Percentiles rank a stretch among this genome's conserved stretches.
Evolutionary conservation across 2,329 filamentous ascomycete genomes (phyloP).

Genomic region (Microascus cirrosus): DNA sequence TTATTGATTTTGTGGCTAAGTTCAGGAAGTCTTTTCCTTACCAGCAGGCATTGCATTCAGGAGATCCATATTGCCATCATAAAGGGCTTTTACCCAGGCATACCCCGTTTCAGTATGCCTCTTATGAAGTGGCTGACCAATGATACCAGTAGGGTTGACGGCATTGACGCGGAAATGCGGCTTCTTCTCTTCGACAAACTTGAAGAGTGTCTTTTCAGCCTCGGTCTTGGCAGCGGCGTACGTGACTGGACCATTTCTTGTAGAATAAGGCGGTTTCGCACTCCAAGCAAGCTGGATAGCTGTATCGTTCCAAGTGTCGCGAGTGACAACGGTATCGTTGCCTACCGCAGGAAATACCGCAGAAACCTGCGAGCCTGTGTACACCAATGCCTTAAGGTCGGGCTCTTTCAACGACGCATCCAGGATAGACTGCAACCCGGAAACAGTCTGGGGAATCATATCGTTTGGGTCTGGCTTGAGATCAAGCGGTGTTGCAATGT

Average conservation of each 20-base stretch:
- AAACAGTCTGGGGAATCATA: slow-evolving; percentile 26
- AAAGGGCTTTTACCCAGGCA: background rate
- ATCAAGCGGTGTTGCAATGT: slow-evolving; percentile 28
- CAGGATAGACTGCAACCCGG: slow-evolving; percentile 23
- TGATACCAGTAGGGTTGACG: slow-evolving; percentile 7
- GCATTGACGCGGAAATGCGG: slow-evolving; percentile 14
- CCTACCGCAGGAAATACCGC: background rate
- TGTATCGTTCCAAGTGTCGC: slow-evolving; percentile 18
- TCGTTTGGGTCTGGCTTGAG: slow-evolving; percentile 26
- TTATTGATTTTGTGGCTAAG: too few species aligned
- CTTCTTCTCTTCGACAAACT: slow-evolving; percentile 13
- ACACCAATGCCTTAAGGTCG: slow-evolving; percentile 21
- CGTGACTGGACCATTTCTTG: slow-evolving; percentile 6
- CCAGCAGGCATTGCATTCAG: background rate
- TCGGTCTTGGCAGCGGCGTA: slow-evolving; percentile 20
- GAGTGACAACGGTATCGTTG: slow-evolving; percentile 10
- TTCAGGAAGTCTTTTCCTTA: too few species aligned
- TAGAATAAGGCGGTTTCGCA: slow-evolving; percentile 14
- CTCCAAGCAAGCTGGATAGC: slow-evolving; percentile 17
- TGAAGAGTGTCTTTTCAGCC: slow-evolving; percentile 19
- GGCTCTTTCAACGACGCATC: slow-evolving; percentile 25
- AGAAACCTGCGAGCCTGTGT: slow-evolving; percentile 8
- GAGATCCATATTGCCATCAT: background rate
- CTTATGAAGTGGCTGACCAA: slow-evolving; percentile 10
- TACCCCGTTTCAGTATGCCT: slow-evolving; percentile 9